Percentiles rank a stretch among this genome's conserved stretches.
phyloP scores from a whole-genome alignment of 2,329 filamentous ascomycete genomes.

The Verticillium albo-atrum region DNA sequence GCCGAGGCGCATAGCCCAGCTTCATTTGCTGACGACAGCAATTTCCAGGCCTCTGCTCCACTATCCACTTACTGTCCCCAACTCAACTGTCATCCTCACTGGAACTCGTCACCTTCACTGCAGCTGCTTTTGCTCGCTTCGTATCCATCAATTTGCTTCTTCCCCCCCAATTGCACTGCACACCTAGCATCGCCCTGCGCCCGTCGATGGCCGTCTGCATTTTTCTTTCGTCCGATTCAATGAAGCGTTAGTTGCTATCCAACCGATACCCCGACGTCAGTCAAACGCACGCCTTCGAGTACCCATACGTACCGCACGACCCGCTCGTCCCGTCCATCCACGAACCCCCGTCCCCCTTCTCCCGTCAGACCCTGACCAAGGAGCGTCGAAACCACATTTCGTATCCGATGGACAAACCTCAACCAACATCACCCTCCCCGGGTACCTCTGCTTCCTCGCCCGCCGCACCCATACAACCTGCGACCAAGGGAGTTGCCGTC shows the following conservation, averaged over 20 bases:
- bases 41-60: neutral
- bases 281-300: neutral
- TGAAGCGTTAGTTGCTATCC: neutral
- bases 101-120: neutral
- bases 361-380: neutral
- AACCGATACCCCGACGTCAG: neutral
- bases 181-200: neutral
- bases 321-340: neutral
- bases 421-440: slow-evolving; percentile 12
- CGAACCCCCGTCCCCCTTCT: neutral
- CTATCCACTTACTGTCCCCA: neutral
- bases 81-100: no score
- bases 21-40: neutral
- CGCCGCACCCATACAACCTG: slow-evolving; percentile 47
- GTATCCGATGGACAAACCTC: slow-evolving; percentile 35
- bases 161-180: neutral
- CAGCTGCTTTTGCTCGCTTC: neutral
- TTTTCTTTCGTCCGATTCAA: neutral
- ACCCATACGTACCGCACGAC: neutral
- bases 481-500: slow-evolving; percentile 48
- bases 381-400: neutral
- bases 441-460: neutral
- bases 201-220: neutral
- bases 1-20: neutral
- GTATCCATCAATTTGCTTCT: neutral